Evolutionary conservation across 2,329 filamentous ascomycete genomes (phyloP).

Genomic region (Ophiobolus disseminans): DNA sequence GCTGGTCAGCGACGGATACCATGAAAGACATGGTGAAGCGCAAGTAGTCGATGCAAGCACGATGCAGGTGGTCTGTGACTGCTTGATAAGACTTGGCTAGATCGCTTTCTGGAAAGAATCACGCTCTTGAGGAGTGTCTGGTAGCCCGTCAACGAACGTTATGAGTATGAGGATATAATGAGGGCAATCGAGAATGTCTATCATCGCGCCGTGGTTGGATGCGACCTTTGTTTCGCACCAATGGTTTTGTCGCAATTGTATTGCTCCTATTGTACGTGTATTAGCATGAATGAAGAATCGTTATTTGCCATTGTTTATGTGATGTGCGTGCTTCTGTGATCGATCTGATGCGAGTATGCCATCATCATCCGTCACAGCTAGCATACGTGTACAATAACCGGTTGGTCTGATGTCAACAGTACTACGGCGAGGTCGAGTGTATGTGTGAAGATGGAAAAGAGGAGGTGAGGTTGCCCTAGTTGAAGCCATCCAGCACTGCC

Average conservation of each 20-base stretch:
- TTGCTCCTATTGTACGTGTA: too few species aligned
- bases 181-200: not conserved
- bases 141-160: conserved; percentile 20
- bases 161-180: conserved; percentile 11
- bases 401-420: too few species aligned
- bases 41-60: conserved; percentile 16
- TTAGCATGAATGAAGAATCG: too few species aligned
- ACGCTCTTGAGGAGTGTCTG: conserved; percentile 29
- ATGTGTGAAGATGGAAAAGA: too few species aligned
- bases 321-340: too few species aligned
- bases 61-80: conserved; percentile 2
- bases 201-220: not conserved
- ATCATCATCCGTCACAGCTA: too few species aligned
- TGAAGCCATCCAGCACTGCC: conserved; percentile 25
- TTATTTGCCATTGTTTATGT: too few species aligned
- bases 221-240: too few species aligned
- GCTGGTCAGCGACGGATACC: conserved; percentile 47
- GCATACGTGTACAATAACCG: too few species aligned
- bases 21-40: conserved; percentile 41
- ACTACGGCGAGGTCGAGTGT: too few species aligned
- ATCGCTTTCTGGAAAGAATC: conserved; percentile 28
- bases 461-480: not conserved
- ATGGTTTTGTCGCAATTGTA: too few species aligned
- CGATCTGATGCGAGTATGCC: too few species aligned
- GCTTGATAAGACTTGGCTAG: conserved; percentile 6